Conservation (phyloP, 805 yeast species). For the Osmozyma mogii region DNA sequence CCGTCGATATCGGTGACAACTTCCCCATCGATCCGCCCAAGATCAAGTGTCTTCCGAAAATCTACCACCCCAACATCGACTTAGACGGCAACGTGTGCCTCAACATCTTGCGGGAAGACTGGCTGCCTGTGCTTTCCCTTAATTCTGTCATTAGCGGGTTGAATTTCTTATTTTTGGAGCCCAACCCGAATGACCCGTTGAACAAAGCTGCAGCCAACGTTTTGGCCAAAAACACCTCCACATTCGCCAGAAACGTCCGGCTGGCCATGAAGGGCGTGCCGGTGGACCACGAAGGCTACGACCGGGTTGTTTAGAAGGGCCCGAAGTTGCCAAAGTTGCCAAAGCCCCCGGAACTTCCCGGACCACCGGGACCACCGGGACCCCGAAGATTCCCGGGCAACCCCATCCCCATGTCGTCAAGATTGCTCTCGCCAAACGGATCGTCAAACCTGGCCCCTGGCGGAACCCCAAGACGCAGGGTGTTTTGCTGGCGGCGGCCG, state of each 20-base stretch:
- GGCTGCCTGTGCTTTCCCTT: conserved; percentile 88
- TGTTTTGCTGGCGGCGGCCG: conserved; percentile 17
- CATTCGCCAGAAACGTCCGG: conserved; percentile 51
- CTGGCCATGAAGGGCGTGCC: conserved; percentile 67
- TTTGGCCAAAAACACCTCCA: conserved; percentile 26
- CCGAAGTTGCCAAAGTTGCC: no score
- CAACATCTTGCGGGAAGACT: conserved; percentile 86
- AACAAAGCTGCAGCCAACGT: conserved; percentile 80
- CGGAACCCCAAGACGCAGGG: conserved; percentile 28
- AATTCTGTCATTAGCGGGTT: conserved; percentile 80
- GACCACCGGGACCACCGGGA: no score
- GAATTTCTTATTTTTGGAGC: conserved; percentile 78
- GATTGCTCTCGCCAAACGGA: conserved; percentile 38
- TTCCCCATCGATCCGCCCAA: conserved; percentile 94
- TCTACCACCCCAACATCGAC: conserved; percentile 94
- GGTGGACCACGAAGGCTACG: conserved; percentile 53
- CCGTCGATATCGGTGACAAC: conserved; percentile 55
- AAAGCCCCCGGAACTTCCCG: no score
- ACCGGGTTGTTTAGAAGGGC: conserved; percentile 41
- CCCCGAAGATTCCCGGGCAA: conserved; percentile 24
- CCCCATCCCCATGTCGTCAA: conserved; percentile 38
- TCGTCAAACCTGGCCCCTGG: conserved; percentile 48
- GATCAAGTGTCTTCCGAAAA: conserved; percentile 59
- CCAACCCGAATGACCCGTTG: conserved; percentile 87
- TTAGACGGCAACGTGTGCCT: conserved; percentile 84